Evolutionary conservation across 2,329 filamentous ascomycete species (phyloP).

Genomic region (Diaporthe sp.): DNA sequence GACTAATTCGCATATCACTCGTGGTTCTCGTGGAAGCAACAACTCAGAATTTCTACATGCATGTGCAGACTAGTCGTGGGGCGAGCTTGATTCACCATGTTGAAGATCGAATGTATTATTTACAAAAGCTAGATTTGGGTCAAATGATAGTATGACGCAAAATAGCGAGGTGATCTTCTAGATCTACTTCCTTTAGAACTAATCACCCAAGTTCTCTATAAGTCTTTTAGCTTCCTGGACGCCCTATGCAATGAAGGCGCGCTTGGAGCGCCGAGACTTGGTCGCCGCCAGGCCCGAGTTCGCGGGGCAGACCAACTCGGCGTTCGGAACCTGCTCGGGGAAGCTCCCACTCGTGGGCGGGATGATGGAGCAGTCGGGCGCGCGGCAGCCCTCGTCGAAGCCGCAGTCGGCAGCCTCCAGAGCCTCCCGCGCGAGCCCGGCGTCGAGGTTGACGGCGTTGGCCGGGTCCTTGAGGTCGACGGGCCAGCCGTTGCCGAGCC

Average conservation of each 20-base stretch:
- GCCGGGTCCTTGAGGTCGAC: conserved; percentile 3
- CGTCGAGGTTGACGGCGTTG: conserved; percentile 4
- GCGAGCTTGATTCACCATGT: rapidly evolving
- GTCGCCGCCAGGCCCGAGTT: neutral
- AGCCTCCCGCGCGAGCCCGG: conserved; percentile 4
- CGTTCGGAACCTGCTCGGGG: conserved; percentile 22
- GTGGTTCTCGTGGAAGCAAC: neutral
- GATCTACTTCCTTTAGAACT: neutral
- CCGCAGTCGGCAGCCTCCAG: conserved; percentile 10
- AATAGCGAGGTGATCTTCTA: neutral
- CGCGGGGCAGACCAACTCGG: conserved; percentile 5
- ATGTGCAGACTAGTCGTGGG: neutral
- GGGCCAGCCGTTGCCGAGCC: neutral
- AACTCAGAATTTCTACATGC: too few relatives aligned
- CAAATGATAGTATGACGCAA: neutral
- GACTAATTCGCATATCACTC: neutral
- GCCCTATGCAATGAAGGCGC: conserved; percentile 1
- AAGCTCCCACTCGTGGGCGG: conserved; percentile 26
- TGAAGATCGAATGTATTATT: neutral
- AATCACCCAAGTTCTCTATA: neutral
- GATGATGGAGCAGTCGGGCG: conserved; percentile 1
- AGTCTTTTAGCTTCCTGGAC: neutral
- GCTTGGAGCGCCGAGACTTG: neutral
- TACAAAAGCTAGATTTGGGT: neutral
- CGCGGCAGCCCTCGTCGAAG: conserved; percentile 23